Evolutionary conservation across 371 early-diverging fungal genomes (phyloP).

Genomic region (Zopfochytrium polystomum): DNA sequence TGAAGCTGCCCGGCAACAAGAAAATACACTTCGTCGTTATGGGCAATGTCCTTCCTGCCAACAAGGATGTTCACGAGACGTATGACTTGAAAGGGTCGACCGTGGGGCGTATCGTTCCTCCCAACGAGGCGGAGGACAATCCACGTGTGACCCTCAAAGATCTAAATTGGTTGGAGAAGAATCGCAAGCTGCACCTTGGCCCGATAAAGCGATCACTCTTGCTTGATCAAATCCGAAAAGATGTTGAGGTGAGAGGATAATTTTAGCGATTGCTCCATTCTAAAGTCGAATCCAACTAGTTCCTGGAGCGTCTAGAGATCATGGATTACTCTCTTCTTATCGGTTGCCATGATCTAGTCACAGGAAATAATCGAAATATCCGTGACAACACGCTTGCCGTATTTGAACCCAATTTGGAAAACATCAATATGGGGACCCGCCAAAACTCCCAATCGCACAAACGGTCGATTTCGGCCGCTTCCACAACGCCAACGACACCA

Average conservation of each 20-base stretch:
- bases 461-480: no score
- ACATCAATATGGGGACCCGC: no score
- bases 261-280: no score
- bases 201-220: constrained; percentile 72
- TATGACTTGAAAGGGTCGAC: constrained; percentile 95
- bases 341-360: constrained; percentile 80
- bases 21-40: constrained; percentile 98
- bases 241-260: constrained; percentile 67
- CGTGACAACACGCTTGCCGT: constrained; percentile 83
- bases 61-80: constrained; percentile 92
- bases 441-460: no score
- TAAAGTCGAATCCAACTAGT: constrained; percentile 28
- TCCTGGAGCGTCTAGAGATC: constrained; percentile 74
- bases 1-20: constrained; percentile 84
- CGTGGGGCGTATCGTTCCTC: constrained; percentile 75
- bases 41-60: constrained; percentile 95
- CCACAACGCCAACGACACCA: no score
- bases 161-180: constrained; percentile 83
- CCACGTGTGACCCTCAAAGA: constrained; percentile 90
- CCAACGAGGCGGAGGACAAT: constrained; percentile 65
- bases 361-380: constrained; percentile 81
- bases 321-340: constrained; percentile 97
- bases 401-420: constrained; percentile 52
- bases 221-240: constrained; percentile 78
- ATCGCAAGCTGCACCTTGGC: constrained; percentile 66